Evolutionary conservation across 23 red algal genomes (phyloP), one percentile per base, ranked within the genome.

Genomic region (Gracilaria gracilis): DNA sequence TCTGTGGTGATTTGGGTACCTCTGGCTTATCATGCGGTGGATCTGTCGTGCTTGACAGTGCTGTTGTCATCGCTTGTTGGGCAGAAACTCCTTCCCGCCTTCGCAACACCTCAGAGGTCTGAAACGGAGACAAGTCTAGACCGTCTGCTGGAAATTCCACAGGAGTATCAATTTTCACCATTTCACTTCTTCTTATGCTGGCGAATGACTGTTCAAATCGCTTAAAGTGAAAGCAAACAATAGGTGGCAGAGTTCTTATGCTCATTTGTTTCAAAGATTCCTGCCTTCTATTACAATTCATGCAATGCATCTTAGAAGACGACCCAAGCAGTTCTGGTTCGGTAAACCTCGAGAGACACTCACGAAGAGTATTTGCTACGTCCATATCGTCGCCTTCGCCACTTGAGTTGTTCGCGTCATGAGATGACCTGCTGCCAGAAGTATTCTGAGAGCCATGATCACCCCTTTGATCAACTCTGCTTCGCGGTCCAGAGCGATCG

Each of bases 151-250:
- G 96, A 74, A 98, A 95, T 36, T 83, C 92, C 27, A 98, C 84
- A 40, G 88, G 81, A 24, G 88, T 93, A 79, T 98, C 96, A 16
- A 98, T 69, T 46, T 98, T 98, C 84, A 78, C 79, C 85, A 89
- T 86, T 83, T 90, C 88, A 14, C 57, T 85, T 69, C 76, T 78
- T 64, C 87, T 61, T 31, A 91, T 67, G 31, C 76, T 91, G 14
- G 90, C 82, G 54, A 86, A 88, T 6, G 75, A 83, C 59, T 93
- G 95, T 82, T 98, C 89, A 75, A 98, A 98, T 20, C 96, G 96
- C 78, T 98, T 98, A 33, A 98, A 84, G 54, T 98, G 96, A 67
- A 98, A 92, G 55, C 96, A 98, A 25, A 98, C 46, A 31, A 98
- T 81, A 25, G 93, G 96, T 8, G 96, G 96, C 5, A 98, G 80